Base-by-base conservation (phyloP, 768 basidiomycete species). In the Pulveroboletus sp. region DNA sequence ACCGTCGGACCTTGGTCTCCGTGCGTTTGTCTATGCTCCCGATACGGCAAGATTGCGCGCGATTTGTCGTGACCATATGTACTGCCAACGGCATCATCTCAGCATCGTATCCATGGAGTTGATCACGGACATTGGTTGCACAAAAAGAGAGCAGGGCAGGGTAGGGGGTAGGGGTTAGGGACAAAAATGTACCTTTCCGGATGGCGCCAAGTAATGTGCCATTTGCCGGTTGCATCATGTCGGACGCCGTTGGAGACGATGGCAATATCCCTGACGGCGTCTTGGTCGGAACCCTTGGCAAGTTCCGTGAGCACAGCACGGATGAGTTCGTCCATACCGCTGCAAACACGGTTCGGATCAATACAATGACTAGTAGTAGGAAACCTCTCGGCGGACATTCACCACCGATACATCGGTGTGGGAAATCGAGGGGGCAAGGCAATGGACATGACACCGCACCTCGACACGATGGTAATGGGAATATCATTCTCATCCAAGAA, bases 51-150 rank as follows among this genome's bases (percentile, higher is more conserved):
- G 58, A 98, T 97, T 3, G 95, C 92, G 57, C 85, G 87, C 7
- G 89, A 92, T 72, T 99, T 99, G 70, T 99, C 97, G 65, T 99
- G 97, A 1, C 97, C 97, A 60, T 80, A 97, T 1, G 80, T 82
- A 60, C 91, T 92, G 54, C 25, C 47, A 31, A 19, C 38, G 37
- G 51, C 43, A 39, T 40, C 33, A 7, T 20, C n/a, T 25, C 32
- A 40, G 29, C 29, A 33, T 33, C 5, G 33, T 6, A 33, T 33
- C 33, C 3, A 33, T 14, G 33, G 4, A 10, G 4, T 29, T 29
- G 9, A 29, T 9, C 27, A 11, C 36, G 14, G 20, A 25, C 32
- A 21, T 29, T 27, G 27, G 17, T 32, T 33, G 35, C 29, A 40
- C 33, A 41, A 38, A 41, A 16, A 20, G 2, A 7, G 25, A 19